phyloP scores from a whole-genome alignment of 768 basidiomycete species.

The Mycena sanguinolenta region DNA sequence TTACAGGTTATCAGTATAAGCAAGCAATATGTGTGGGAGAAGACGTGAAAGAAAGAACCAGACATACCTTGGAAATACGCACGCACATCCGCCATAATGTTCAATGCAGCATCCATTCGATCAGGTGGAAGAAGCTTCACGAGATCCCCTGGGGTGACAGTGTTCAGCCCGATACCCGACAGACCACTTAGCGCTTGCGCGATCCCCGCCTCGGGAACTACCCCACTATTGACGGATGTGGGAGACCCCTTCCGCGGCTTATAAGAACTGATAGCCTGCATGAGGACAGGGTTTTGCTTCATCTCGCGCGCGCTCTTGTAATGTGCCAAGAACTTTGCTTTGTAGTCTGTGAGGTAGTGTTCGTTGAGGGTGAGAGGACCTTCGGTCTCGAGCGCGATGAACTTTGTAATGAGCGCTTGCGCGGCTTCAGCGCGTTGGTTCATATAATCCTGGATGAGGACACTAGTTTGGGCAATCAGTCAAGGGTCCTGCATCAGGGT shows the following conservation, averaged over 20 bases:
- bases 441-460: slow-evolving; percentile 65
- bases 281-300: slow-evolving; percentile 43
- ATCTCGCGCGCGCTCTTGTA: slow-evolving; percentile 61
- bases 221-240: too few relatives aligned
- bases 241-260: not conserved
- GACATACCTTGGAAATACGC: slow-evolving; percentile 65
- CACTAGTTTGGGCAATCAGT: slow-evolving; percentile 37
- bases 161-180: slow-evolving; percentile 40
- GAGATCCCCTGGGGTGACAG: slow-evolving; percentile 45
- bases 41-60: not conserved
- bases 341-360: slow-evolving; percentile 60
- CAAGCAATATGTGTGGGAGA: too few relatives aligned
- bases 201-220: not conserved
- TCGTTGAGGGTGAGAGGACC: slow-evolving; percentile 63
- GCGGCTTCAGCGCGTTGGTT: slow-evolving; percentile 56
- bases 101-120: slow-evolving; percentile 53
- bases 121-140: slow-evolving; percentile 52
- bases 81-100: slow-evolving; percentile 65
- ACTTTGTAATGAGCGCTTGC: slow-evolving; percentile 59
- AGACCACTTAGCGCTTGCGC: slow-evolving; percentile 29
- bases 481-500: too few relatives aligned
- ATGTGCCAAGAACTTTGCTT: slow-evolving; percentile 61
- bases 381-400: slow-evolving; percentile 59
- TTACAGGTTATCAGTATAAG: not conserved
- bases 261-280: slow-evolving; percentile 44